Conservation (phyloP, 2,329 filamentous ascomycete genomes). For the Aureobasidium sp. region DNA sequence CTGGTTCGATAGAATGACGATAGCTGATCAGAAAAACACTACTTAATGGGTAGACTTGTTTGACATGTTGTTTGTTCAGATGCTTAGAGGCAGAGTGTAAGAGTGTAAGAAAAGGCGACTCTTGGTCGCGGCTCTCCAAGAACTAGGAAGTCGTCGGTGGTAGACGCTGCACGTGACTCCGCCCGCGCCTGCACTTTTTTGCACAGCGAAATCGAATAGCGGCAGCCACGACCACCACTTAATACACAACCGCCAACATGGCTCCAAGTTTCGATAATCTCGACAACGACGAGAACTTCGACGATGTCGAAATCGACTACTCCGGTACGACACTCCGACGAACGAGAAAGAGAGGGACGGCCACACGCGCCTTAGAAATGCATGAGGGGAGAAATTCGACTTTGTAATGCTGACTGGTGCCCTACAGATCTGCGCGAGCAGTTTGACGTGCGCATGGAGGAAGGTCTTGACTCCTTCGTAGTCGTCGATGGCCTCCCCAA, state of each 20-base stretch:
- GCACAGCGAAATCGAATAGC: conserved; percentile 5
- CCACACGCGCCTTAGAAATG: neutral
- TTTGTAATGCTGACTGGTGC: conserved; percentile 13
- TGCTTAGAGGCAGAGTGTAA: neutral
- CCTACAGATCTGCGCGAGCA: conserved; percentile 73
- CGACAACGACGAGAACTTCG: conserved; percentile 77
- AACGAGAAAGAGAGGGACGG: neutral
- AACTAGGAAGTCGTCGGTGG: neutral
- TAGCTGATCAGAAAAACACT: neutral
- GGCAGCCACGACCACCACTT: neutral
- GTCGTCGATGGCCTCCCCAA: conserved; percentile 89
- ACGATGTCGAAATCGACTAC: conserved; percentile 91
- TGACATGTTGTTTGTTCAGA: conserved; percentile 4
- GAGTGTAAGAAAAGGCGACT: neutral
- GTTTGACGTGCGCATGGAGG: conserved; percentile 91
- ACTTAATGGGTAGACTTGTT: neutral
- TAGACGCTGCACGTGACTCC: neutral
- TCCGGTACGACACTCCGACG: conserved; percentile 44
- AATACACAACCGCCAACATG: conserved; percentile 53
- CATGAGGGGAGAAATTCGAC: neutral
- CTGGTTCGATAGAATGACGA: neutral
- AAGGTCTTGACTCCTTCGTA: conserved; percentile 93
- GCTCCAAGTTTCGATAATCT: conserved; percentile 89
- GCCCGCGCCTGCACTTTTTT: conserved; percentile 9
- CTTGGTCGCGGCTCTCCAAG: neutral